Evolutionary conservation across 2,329 filamentous ascomycete genomes (phyloP).

Genomic region (Coniochaeta hoffmannii): DNA sequence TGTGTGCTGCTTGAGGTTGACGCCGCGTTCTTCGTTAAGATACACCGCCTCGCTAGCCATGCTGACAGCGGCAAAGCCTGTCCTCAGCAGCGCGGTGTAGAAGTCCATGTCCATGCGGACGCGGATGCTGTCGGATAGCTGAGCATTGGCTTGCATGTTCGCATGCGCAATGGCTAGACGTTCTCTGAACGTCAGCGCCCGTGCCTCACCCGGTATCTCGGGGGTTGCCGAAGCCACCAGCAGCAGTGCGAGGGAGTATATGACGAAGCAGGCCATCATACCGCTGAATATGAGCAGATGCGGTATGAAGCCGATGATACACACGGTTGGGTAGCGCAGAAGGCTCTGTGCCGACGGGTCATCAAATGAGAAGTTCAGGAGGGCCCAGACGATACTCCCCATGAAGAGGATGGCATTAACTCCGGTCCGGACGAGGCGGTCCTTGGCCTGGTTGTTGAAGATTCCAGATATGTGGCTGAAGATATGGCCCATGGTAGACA

Average conservation of each 20-base stretch:
- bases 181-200: constrained; percentile 40
- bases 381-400: constrained; percentile 73
- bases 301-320: constrained; percentile 89
- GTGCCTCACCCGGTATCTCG: constrained; percentile 27
- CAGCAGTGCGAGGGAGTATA: constrained; percentile 70
- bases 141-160: constrained; percentile 89
- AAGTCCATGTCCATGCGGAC: constrained; percentile 90
- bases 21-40: constrained; percentile 75
- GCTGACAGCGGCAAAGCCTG: constrained; percentile 81
- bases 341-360: constrained; percentile 58
- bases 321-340: constrained; percentile 85
- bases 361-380: constrained; percentile 53
- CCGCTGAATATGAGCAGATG: constrained; percentile 81
- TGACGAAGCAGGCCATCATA: constrained; percentile 65
- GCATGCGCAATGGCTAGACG: constrained; percentile 65
- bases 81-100: constrained; percentile 80
- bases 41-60: constrained; percentile 96
- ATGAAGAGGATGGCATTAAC: constrained; percentile 91
- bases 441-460: constrained; percentile 69
- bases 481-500: constrained; percentile 85
- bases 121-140: constrained; percentile 64
- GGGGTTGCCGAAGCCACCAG: constrained; percentile 66
- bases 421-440: constrained; percentile 77
- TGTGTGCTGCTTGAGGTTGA: constrained; percentile 68
- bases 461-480: constrained; percentile 78